Base-by-base conservation (phyloP, 108 stramenopile genomes). In the Discostella pseudostelligera region DNA sequence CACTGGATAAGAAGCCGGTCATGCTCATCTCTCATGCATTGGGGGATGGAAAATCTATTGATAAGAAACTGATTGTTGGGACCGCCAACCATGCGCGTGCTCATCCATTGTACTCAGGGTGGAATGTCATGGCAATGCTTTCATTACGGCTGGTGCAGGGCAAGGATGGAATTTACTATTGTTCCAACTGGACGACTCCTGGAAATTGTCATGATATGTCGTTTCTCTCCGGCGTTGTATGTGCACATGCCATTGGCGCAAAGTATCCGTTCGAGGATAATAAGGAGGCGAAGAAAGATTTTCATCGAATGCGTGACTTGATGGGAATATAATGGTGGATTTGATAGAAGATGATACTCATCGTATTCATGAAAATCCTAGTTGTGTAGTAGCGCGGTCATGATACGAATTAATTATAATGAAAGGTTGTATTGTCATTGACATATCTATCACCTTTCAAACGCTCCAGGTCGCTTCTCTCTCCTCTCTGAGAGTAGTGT, bases 191-290 rank as follows among this genome's bases (percentile, higher is more conserved):
- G 78, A 82, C 81, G n/a, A 82, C 81, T 66, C 81, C 81, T 11
- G 81, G 81, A 42, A 82, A 82, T 57, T 82, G 78, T 36, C 81
- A 82, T 46, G 81, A 82, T 43, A 80, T 82, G 81, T 77, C 79
- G 19, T 78, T 82, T 62, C 49, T 82, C 20, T 77, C 75, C 4
- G 78, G 81, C 19, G 62, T 82, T 42, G 75, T 80, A 6, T 79
- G 78, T 51, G 81, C 81, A n/a, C 74, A 76, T 62, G 81, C 78
- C 1, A 75, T 79, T 51, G 81, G 81, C n/a, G 81, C 78, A 6
- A 53, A 51, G 46, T 82, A 82, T 63, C 81, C 81, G 1, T 82
- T 82, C 36, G 65, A 78, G 46, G 48, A 22, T 19, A 65, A 79
- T 16, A 58, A 16, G 39, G 81, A 82, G 57, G 81, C 81, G 12